Evolutionary conservation across 1,284 basidiomycete genomes (phyloP), one percentile per base, ranked within the genome.

Genomic region (Ceratobasidium sp.): DNA sequence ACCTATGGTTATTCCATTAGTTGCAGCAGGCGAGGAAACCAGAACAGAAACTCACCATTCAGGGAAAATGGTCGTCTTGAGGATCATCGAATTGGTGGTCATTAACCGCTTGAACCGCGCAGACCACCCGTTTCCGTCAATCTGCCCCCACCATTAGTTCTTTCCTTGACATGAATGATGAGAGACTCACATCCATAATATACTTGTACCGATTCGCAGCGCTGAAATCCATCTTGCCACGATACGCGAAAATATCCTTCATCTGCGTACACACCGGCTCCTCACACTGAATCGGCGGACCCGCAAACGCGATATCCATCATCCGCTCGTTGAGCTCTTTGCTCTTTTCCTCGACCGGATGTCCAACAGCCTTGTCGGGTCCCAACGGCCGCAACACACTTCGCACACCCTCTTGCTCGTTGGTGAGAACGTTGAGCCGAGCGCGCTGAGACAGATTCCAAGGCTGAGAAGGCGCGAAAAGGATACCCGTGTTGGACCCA

Each of bases 101-200:
- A 92, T 85, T 9, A 91, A 81, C 0, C 88, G 81, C 75, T 89
- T 88, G 79, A 91, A 91, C 0, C 90, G 84, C 36, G 87, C 84
- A 9, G 86, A 89, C 89, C 89, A 91, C 0, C 87, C 89, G 75
- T 91, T 89, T 1, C 89, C 89, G 75, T 91, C 88, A 36, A 76
- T 59, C 75, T 76, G 32, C 26, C 16, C n/a, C 34, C 12, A 2
- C 34, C 26, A 30, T 62, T 4, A 61, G 64, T 28, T 2, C 26
- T 12, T 43, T 3, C 26, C 30, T n/a, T 3, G 32, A 50, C 30
- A 45, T 23, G 62, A 65, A 45, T 61, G 16, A n/a, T n/a, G 23
- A 14, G n/a, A n/a, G 39, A 82, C 84, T 79, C 72, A 89, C 86
- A 77, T 90, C 89, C 32, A 90, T 77, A 52, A 90, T 83, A 78